Evolutionary conservation across 139 green algal species (phyloP), one percentile per base, ranked within the genome.

Genomic region (Tetradesmus lagerheimii): DNA sequence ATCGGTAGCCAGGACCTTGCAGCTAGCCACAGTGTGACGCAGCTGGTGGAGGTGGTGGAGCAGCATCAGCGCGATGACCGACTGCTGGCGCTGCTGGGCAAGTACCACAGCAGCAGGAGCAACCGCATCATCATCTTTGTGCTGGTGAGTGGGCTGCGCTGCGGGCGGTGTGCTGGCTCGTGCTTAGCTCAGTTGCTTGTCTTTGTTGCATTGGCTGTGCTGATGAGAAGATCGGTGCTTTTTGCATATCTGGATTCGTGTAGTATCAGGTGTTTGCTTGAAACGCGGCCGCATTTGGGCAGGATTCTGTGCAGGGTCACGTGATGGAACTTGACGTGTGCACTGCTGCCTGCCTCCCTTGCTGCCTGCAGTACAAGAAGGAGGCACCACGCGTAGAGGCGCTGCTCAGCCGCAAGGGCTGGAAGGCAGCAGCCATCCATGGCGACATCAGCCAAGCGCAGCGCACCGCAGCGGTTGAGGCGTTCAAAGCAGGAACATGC

Each of bases 71-170:
- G 97, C 6, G 96, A 98, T 76, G 85, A 83, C 16, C 91, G 94
- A 20, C 93, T 99, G 90, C 86, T 96, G 57, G 89, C 94, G 75
- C 93, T 99, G 89, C 92, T 99, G 83, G 34, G 90, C 27, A 89
- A 98, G 93, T 93, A 99, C 94, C 97, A 99, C 90, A 89, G 71
- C 66, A 94, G 67, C 25, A 95, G 96, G 91, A 97, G 94, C 88
- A 97, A 98, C 88, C 93, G 96, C 77, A 90, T 98, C 39, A 96
- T 99, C 81, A 95, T 99, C n/a, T 99, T 99, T 90, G 97, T 98
- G 87, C 93, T 99, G 57, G 57, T 71, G 57, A 71, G 57, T 71
- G 57, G 23, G 57, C 25, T 31, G 57, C 25, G 20, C 57, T 18
- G 47, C 12, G 20, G 47, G 12, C 4, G 12, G 8, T n/a, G 47